Evolutionary conservation across 2,329 filamentous ascomycete species (phyloP).

Genomic region (Phoma herbarum): DNA sequence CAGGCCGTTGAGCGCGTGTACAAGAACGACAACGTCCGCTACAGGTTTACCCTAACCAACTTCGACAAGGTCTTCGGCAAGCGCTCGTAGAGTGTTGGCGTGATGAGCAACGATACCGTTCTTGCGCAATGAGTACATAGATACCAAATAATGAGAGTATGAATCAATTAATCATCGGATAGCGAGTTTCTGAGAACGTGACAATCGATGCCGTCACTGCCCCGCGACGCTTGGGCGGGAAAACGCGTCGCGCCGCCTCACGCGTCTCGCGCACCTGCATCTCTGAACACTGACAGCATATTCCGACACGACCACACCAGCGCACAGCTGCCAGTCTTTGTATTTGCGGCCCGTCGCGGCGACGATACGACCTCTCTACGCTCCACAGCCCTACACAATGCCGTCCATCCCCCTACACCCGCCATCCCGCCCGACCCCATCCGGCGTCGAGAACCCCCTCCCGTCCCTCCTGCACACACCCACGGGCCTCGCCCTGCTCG

Average conservation of each 20-base stretch:
- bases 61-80: constrained; percentile 73
- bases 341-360: neutral
- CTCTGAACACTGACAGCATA: neutral
- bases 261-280: neutral
- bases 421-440: constrained; percentile 7
- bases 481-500: constrained; percentile 85
- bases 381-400: constrained; percentile 29
- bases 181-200: neutral
- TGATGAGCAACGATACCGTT: constrained; percentile 12
- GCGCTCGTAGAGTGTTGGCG: constrained; percentile 38
- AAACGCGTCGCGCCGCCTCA: constrained; percentile 16
- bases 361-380: neutral
- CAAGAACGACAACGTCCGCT: constrained; percentile 75
- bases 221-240: constrained; percentile 17
- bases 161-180: constrained; percentile 11
- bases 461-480: constrained; percentile 89
- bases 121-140: constrained; percentile 12
- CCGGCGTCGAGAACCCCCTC: constrained; percentile 64
- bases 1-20: constrained; percentile 72
- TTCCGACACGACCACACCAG: neutral
- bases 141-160: constrained; percentile 23
- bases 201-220: constrained; percentile 11
- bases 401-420: constrained; percentile 43
- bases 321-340: neutral
- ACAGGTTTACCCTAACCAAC: constrained; percentile 74